Evolutionary conservation across 805 yeast genomes (phyloP).

Genomic region (Priceomyces medius): DNA sequence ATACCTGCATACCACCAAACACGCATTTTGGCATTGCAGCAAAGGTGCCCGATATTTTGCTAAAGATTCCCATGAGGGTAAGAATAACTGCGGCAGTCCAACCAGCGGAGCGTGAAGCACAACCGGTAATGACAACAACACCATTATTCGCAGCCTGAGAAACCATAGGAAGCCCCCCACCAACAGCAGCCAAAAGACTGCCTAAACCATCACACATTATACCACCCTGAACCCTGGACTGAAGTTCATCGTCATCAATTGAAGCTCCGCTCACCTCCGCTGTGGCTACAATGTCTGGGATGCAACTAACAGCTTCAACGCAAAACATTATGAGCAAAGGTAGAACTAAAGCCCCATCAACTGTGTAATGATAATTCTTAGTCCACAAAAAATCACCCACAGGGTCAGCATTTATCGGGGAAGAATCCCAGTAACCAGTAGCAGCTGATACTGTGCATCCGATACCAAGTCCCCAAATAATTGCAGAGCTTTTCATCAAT

Average conservation of each 20-base stretch:
- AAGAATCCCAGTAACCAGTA: constrained; percentile 4
- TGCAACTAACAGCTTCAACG: constrained; percentile 6
- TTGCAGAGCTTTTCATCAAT: constrained; percentile 5
- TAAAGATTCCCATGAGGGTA: constrained; percentile 2
- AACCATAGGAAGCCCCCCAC: constrained; percentile 6
- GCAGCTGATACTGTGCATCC: constrained; percentile 3
- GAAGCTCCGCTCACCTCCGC: constrained; percentile 1
- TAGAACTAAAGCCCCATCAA: constrained; percentile 5
- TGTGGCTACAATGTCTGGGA: constrained; percentile 5
- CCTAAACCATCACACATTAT: constrained; percentile 5
- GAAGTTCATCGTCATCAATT: background rate
- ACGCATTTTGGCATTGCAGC: constrained; percentile 3
- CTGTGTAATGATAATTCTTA: background rate
- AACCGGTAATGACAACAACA: constrained; percentile 2
- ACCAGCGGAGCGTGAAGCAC: constrained; percentile 6
- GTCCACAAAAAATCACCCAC: constrained; percentile 4
- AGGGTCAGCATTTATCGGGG: constrained; percentile 1
- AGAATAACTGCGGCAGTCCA: constrained; percentile 5
- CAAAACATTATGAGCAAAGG: constrained; percentile 6
- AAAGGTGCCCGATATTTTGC: constrained; percentile 4
- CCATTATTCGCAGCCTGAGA: constrained; percentile 7
- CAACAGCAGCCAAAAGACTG: constrained; percentile 3
- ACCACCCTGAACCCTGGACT: constrained; percentile 3
- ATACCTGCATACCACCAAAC: constrained; percentile 6
- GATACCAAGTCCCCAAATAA: background rate